These are phyloP conservation scores for Plenodomus lindquistii DNA, from an alignment of 2,329 filamentous ascomycete species.

Conservation along the genomic window DNA sequence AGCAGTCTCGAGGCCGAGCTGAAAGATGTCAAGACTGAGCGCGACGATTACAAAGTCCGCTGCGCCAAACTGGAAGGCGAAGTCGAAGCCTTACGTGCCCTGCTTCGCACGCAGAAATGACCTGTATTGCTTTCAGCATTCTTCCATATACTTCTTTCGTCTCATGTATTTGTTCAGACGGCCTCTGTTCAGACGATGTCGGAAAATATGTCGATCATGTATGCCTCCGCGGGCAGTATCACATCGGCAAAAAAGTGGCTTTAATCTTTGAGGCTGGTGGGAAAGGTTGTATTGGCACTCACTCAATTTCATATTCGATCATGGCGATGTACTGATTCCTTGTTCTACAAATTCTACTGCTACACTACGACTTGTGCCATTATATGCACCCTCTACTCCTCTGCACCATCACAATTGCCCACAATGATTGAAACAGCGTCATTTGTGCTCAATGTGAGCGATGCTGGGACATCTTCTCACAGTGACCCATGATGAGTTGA, in stretches of 20 bases:
- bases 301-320: slow-evolving; percentile 8
- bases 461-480: no score
- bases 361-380: background rate
- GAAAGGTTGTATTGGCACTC: slow-evolving; percentile 8
- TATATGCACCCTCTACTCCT: background rate
- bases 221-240: slow-evolving; percentile 22
- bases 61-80: slow-evolving; percentile 69
- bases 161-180: background rate
- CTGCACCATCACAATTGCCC: no score
- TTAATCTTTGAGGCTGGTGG: slow-evolving; percentile 24
- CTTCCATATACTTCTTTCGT: slow-evolving; percentile 3
- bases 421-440: no score
- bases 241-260: slow-evolving; percentile 37
- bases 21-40: slow-evolving; percentile 61
- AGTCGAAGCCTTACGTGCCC: slow-evolving; percentile 61
- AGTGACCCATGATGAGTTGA: no score
- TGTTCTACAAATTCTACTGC: slow-evolving; percentile 4
- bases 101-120: slow-evolving; percentile 49
- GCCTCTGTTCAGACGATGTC: slow-evolving; percentile 37
- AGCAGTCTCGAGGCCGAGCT: slow-evolving; percentile 64
- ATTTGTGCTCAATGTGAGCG: no score
- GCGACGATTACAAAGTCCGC: slow-evolving; percentile 65
- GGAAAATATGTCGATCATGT: slow-evolving; percentile 29
- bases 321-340: slow-evolving; percentile 6
- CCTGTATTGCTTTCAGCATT: slow-evolving; percentile 17